These are phyloP conservation scores for Melaleuca alternifolia DNA, from an alignment of 345 rosid species.

Conservation along the genomic window DNA sequence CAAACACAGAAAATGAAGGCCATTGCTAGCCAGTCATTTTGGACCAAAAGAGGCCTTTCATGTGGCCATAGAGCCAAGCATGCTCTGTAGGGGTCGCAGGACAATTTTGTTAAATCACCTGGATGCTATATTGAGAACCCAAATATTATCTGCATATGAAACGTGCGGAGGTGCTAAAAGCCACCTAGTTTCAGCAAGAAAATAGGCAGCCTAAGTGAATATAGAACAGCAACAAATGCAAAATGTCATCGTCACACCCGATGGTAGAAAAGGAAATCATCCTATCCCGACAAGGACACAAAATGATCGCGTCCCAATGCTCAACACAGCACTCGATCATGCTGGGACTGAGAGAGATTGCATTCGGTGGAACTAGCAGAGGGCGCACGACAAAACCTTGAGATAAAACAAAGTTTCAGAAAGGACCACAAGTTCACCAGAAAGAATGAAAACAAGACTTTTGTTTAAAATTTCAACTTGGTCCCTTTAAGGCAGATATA, in stretches of 20 bases:
- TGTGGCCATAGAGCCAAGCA: background rate
- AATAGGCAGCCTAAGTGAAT: background rate
- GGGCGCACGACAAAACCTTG: background rate
- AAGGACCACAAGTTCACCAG: background rate
- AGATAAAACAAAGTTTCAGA: background rate
- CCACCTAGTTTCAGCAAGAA: background rate
- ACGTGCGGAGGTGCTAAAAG: background rate
- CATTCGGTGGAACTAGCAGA: background rate
- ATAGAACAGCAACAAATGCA: background rate
- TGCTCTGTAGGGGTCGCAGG: background rate
- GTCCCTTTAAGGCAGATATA: background rate
- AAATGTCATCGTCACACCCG: background rate
- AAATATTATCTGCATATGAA: background rate
- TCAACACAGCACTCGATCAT: background rate
- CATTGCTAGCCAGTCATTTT: background rate
- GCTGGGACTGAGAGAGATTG: background rate
- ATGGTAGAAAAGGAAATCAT: background rate
- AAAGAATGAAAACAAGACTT: background rate
- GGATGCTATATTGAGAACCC: background rate
- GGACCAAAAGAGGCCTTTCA: background rate
- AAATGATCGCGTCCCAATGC: background rate
- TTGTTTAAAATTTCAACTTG: background rate
- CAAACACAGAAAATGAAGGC: background rate
- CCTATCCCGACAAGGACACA: background rate
- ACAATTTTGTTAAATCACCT: background rate